These are phyloP conservation scores for Candida taoyuanica DNA, from an alignment of 805 yeast genomes.

Conservation along the genomic window DNA sequence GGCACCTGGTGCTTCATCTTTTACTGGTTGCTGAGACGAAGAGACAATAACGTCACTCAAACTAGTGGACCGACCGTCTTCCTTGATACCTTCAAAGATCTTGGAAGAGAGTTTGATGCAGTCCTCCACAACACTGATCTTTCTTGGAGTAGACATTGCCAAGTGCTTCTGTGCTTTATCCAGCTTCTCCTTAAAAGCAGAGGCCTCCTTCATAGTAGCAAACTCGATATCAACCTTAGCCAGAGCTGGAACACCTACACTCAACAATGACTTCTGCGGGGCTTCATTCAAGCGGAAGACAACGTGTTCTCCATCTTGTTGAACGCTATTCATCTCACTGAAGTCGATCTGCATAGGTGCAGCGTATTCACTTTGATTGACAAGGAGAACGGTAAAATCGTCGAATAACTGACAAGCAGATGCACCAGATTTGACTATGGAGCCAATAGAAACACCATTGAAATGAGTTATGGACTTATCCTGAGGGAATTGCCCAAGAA, in stretches of 20 bases:
- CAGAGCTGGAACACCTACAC: conserved; percentile 3
- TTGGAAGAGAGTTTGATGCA: conserved; percentile 23
- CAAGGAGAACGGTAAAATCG: conserved; percentile 10
- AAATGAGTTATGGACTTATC: conserved; percentile 9
- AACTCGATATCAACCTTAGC: conserved; percentile 11
- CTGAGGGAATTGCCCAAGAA: conserved; percentile 8
- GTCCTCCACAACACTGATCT: conserved; percentile 30
- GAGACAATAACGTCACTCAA: conserved; percentile 2
- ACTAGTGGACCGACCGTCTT: conserved; percentile 2
- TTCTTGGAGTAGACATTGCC: conserved; percentile 20
- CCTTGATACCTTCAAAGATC: conserved; percentile 6
- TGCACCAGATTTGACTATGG: conserved; percentile 2
- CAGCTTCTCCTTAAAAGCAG: background rate
- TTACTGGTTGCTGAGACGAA: background rate
- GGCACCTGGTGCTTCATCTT: background rate
- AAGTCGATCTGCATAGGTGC: conserved; percentile 22
- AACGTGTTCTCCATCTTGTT: background rate
- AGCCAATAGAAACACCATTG: conserved; percentile 8
- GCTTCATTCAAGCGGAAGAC: conserved; percentile 5
- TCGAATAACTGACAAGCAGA: conserved; percentile 17
- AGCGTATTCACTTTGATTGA: conserved; percentile 17
- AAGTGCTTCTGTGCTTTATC: background rate
- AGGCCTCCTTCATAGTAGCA: background rate
- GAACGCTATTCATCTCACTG: conserved; percentile 4
- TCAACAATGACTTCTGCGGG: conserved; percentile 15